A percentile compares a stretch with the other conserved stretches of the same genome.
Conservation (phyloP, 2,329 filamentous ascomycete species). For the Paecilomyces variotii region DNA sequence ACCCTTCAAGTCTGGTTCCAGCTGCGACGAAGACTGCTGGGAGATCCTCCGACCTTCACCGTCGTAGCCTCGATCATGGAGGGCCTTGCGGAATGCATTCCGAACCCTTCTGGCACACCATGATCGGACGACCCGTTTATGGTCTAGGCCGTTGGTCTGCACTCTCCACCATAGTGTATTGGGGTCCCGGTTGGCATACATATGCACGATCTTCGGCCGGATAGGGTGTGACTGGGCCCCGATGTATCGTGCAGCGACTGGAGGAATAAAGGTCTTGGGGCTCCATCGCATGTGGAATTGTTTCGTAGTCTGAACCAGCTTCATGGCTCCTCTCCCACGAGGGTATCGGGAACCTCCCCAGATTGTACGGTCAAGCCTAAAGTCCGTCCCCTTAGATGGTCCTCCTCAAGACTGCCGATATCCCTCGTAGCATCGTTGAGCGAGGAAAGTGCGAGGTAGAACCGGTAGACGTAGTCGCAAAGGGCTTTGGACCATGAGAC, state of each 20-base stretch:
- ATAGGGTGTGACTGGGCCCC: slow-evolving; percentile 22
- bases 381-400: background rate
- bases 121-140: slow-evolving; percentile 41
- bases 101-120: slow-evolving; percentile 37
- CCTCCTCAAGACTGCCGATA: background rate
- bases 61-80: slow-evolving; percentile 41
- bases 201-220: slow-evolving; percentile 28
- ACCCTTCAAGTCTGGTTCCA: slow-evolving; percentile 23
- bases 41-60: slow-evolving; percentile 16
- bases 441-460: background rate
- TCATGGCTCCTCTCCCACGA: background rate
- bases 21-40: background rate
- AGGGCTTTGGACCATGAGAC: background rate
- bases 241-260: slow-evolving; percentile 24
- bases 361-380: background rate
- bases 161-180: slow-evolving; percentile 44
- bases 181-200: slow-evolving; percentile 29
- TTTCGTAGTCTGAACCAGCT: slow-evolving; percentile 6
- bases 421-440: background rate
- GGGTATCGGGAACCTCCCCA: background rate
- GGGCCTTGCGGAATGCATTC: slow-evolving; percentile 37
- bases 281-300: slow-evolving; percentile 18
- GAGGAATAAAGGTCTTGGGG: slow-evolving; percentile 13
- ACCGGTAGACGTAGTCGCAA: background rate
- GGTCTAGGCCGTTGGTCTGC: slow-evolving; percentile 18